Conservation (phyloP, 192 early-diverging fungal species). For the Podila minutissima region DNA sequence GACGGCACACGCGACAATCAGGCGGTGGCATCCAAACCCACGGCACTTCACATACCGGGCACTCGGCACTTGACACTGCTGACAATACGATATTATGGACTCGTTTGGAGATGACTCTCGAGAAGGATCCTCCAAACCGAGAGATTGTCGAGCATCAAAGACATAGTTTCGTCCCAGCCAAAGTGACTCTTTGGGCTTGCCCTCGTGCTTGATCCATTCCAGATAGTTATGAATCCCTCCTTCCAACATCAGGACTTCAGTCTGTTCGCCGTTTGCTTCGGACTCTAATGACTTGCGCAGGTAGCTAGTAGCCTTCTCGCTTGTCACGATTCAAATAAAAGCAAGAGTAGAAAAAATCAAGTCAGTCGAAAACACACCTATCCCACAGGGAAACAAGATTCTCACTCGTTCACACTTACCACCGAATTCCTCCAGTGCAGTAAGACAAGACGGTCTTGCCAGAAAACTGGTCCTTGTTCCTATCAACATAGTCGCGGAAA, state of each 20-base stretch:
- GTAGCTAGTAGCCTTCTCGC: constrained; percentile 71
- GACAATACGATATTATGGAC: constrained; percentile 49
- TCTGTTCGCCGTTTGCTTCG: constrained; percentile 16
- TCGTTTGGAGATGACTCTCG: background rate
- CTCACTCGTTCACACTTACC: constrained; percentile 9
- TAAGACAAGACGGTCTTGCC: constrained; percentile 73
- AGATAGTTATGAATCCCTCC: constrained; percentile 80
- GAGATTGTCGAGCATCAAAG: constrained; percentile 75
- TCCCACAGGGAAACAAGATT: background rate
- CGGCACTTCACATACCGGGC: constrained; percentile 63
- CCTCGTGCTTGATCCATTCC: constrained; percentile 66
- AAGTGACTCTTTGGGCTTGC: constrained; percentile 39
- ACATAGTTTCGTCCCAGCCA: constrained; percentile 78
- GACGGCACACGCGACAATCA: constrained; percentile 56
- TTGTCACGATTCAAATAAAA: background rate
- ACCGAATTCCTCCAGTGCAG: constrained; percentile 68
- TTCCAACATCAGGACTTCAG: constrained; percentile 70
- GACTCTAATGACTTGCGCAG: constrained; percentile 53
- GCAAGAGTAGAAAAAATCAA: constrained; percentile 1
- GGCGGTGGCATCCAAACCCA: constrained; percentile 59
- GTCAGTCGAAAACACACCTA: too few species aligned
- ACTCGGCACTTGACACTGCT: constrained; percentile 46
- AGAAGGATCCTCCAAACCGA: constrained; percentile 28
- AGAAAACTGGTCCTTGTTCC: constrained; percentile 49
- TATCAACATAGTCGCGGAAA: constrained; percentile 66